These are phyloP conservation scores for Inga laurina DNA, from an alignment of 306 rosid species.

Conservation along the genomic window DNA sequence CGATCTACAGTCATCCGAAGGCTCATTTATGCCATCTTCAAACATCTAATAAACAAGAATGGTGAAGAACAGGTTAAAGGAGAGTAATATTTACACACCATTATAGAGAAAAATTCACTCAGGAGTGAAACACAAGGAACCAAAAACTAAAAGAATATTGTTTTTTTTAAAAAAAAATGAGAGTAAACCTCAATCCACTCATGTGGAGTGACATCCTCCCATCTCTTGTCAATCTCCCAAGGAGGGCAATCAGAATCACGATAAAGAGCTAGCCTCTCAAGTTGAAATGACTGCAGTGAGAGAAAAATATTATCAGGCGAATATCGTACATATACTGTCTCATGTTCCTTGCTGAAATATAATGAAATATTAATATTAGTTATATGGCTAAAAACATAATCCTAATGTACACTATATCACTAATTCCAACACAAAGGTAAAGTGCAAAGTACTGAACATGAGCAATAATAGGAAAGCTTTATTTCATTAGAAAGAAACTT, in stretches of 20 bases:
- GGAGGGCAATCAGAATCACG: slow-evolving; percentile 81
- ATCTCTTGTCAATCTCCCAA: slow-evolving; percentile 82
- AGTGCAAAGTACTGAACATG: not conserved
- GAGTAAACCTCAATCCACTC: slow-evolving; percentile 91
- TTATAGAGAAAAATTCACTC: not conserved
- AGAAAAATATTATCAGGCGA: slow-evolving; percentile 18
- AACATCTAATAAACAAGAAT: slow-evolving; percentile 61
- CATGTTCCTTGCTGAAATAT: no score
- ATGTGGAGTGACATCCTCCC: slow-evolving; percentile 85
- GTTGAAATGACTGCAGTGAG: slow-evolving; percentile 73
- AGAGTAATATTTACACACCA: no score
- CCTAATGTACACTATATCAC: not conserved
- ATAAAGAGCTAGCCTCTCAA: slow-evolving; percentile 94
- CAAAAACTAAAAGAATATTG: no score
- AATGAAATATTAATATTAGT: not conserved
- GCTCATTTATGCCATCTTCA: slow-evolving; percentile 91
- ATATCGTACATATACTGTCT: not conserved
- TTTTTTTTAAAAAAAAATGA: not conserved
- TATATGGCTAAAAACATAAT: no score
- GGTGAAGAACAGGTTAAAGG: slow-evolving; percentile 23
- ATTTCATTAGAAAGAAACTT: not conserved
- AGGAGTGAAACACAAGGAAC: not conserved
- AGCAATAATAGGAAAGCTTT: not conserved
- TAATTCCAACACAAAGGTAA: not conserved
- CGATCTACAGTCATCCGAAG: slow-evolving; percentile 46